Conservation (phyloP, 169 alveolate genomes). For the Perkinsus marinus region DNA sequence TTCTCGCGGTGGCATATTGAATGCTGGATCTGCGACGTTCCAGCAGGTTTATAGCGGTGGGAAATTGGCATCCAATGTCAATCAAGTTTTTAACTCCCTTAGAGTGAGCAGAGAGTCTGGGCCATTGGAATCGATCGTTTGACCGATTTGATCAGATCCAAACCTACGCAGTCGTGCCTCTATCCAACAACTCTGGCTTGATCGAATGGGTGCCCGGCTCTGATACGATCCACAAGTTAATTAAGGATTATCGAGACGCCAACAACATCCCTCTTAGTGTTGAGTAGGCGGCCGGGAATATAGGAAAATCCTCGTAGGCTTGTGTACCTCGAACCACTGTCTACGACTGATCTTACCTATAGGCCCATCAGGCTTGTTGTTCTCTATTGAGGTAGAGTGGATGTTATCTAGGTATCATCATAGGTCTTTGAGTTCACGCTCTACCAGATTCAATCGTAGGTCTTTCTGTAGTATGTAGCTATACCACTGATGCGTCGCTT, state of each 20-base stretch:
- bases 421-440: too few species aligned
- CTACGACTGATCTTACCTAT: too few species aligned
- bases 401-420: background rate
- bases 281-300: background rate
- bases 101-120: background rate
- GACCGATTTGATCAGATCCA: conserved; percentile 27
- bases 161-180: conserved; percentile 64
- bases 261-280: conserved; percentile 41
- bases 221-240: conserved; percentile 60
- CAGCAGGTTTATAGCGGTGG: background rate
- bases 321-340: too few species aligned
- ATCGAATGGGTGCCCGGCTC: conserved; percentile 75
- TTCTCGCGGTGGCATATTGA: background rate
- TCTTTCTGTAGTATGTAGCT: too few species aligned
- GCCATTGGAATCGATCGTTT: background rate
- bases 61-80: background rate
- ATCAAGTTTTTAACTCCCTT: background rate
- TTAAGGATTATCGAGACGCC: conserved; percentile 54
- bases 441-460: too few species aligned
- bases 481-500: too few species aligned
- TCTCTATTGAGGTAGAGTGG: background rate
- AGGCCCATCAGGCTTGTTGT: background rate
- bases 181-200: conserved; percentile 63
- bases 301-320: too few species aligned
- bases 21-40: background rate